Base-by-base conservation (phyloP, 2,329 filamentous ascomycete genomes). In the Aspergillus sergii region DNA sequence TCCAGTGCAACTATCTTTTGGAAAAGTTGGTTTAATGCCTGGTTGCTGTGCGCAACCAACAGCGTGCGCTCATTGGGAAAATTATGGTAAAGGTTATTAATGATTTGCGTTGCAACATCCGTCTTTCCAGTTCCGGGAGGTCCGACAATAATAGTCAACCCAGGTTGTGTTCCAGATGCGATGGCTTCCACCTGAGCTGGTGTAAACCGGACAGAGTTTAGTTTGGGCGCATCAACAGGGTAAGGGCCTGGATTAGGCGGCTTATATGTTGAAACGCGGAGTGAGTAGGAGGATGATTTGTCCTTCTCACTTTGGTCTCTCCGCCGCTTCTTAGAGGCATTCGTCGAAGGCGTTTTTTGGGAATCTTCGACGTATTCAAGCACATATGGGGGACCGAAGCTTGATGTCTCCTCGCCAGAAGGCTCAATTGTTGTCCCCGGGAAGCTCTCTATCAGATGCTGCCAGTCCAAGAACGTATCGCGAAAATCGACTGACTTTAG, bases 71-170 rank as follows among this genome's bases (percentile, higher is more conserved):
- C 93, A 67, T 90, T 85, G 9, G 95, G 94, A 75, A 97, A 99
- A 79, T 98, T 97, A 82, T 98, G 94, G 75, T 99, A 99, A 70
- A 99, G 91, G 77, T 98, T 97, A 82, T 92, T 97, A 80, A 99
- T 99, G 75, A 98, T 96, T 78, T 99, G 95, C 5, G 94, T 97
- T 55, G 93, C 94, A 59, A 99, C 95, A 78, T 99, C 95, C n/a
- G 95, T 99, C 82, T 99, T 99, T 66, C 96, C 95, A 8, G 95
- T 99, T 60, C 95, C 95, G 9, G 95, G 95, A 59, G 95, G 95
- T 1, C 95, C 95, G 66, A 99, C 92, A 69, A 99, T 91, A 55
- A 99, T 87, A 1, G 94, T 97, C 58, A 99, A 84, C 23, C 96
- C 95, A 41, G 95, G 94, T 72, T 99, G 96, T 8, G 92, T 94